Base-by-base conservation (phyloP, 176 grass and related monocot species). In the Oryza coarctata region DNA sequence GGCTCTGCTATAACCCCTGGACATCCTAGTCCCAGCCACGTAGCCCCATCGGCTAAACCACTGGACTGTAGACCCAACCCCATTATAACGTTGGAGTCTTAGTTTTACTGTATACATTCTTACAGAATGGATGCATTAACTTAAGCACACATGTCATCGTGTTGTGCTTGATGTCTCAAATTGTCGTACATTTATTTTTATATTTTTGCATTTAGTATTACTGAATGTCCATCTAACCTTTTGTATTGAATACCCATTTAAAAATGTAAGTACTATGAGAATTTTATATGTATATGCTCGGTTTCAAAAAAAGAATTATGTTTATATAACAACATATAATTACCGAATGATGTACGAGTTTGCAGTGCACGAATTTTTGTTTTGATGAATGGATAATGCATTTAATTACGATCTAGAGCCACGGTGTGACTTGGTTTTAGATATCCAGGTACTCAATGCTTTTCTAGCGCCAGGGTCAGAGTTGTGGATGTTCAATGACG, bases 401-500 rank as follows among this genome's bases (percentile, higher is more conserved):
- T 45, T 77, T 57, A 71, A 9, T 72, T 83, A 70, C 9, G 17
- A 13, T 76, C 25, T 17, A 47, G 18, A 31, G 31, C 49, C 69
- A 73, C 61, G 25, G 73, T 80, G 17, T 91, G 81, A 87, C 58
- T 87, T 83, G 44, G 74, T 28, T 71, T 57, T 63, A 50, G 55
- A 79, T 86, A 88, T 78, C 81, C 73, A 94, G 92, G 86, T 94
- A 76, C 87, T 94, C 23, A 89, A 94, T 94, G 92, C 92, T 71
- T 94, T 94, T 79, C 89, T 94, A 79, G 89, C 83, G 0, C 89
- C 73, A 38, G 84, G 80, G 69, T 91, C 83, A 67, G 89, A 94
- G 30, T 79, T 94, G 68, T 94, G 89, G 92, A 91, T 94, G 89
- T 94, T 89, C 45, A 94, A 94, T 82, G 86, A 87, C 66, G 89